phyloP scores from a whole-genome alignment of 352 stramenopile genomes.

The Pythium volutum region DNA sequence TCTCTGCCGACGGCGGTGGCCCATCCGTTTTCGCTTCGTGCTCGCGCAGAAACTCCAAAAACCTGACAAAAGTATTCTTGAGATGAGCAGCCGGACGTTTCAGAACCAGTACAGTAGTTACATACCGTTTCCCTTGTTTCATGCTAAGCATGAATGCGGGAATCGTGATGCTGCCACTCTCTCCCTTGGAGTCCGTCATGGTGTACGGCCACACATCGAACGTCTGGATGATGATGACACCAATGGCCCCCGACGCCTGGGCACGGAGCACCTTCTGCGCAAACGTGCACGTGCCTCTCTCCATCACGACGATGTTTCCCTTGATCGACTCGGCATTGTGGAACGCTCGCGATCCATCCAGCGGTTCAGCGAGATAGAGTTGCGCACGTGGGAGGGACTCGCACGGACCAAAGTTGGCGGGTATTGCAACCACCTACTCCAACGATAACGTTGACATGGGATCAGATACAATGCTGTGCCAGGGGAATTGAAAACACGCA shows the following conservation, averaged over 20 bases:
- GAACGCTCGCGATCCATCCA: slow-evolving; percentile 52
- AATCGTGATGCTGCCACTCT: slow-evolving; percentile 55
- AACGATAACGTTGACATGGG: neutral
- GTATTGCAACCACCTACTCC: slow-evolving; percentile 61
- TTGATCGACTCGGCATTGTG: slow-evolving; percentile 35
- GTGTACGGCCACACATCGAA: slow-evolving; percentile 79
- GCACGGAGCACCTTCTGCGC: slow-evolving; percentile 67
- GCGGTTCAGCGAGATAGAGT: slow-evolving; percentile 51
- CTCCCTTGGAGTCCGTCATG: slow-evolving; percentile 76
- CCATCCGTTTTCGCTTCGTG: slow-evolving; percentile 25
- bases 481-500: neutral
- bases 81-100: neutral
- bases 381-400: slow-evolving; percentile 41
- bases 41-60: slow-evolving; percentile 50
- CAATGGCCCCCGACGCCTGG: slow-evolving; percentile 47
- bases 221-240: slow-evolving; percentile 69
- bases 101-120: neutral
- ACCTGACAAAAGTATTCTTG: slow-evolving; percentile 25
- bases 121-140: slow-evolving; percentile 62
- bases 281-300: slow-evolving; percentile 70
- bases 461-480: neutral
- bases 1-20: slow-evolving; percentile 29
- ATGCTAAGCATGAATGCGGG: slow-evolving; percentile 78
- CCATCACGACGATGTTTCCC: slow-evolving; percentile 74
- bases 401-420: slow-evolving; percentile 76